Conservation (phyloP, 2,329 filamentous ascomycete species). For the Rasamsonia emersonii region DNA sequence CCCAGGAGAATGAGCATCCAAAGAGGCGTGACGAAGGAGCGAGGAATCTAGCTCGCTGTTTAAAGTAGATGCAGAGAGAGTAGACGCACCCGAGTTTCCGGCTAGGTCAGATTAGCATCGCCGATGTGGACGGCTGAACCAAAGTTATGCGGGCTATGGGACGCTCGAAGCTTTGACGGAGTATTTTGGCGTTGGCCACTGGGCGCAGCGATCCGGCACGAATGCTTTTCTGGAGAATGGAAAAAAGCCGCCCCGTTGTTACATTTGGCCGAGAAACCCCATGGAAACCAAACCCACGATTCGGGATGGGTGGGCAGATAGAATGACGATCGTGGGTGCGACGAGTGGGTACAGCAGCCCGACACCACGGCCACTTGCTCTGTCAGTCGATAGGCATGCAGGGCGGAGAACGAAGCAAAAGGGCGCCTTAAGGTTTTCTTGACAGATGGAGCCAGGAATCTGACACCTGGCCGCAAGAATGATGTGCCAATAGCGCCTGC, state of each 20-base stretch:
- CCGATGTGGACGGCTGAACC: no score
- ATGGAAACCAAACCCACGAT: constrained; percentile 12
- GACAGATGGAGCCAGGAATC: constrained; percentile 20
- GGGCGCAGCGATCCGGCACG: no score
- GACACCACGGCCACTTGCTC: constrained; percentile 14
- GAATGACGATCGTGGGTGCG: constrained; percentile 17
- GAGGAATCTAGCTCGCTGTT: no score
- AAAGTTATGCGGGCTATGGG: no score
- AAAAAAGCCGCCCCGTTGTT: constrained; percentile 12
- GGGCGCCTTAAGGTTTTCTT: constrained; percentile 16
- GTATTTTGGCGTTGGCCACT: no score
- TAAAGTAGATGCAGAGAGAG: no score
- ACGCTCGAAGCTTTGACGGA: no score
- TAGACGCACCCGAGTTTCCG: no score
- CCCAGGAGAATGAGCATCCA: no score
- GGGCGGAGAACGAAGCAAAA: constrained; percentile 8
- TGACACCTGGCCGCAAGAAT: constrained; percentile 11
- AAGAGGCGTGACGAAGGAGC: no score
- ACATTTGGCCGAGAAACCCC: constrained; percentile 12
- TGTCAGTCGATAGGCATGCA: constrained; percentile 11
- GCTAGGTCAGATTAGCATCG: no score
- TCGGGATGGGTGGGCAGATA: constrained; percentile 12
- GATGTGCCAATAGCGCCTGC: constrained; percentile 9
- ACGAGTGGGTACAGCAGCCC: constrained; percentile 16
- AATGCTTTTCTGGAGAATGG: no score